Conservation (phyloP, 306 rosid genomes). For the Castanea crenata region DNA sequence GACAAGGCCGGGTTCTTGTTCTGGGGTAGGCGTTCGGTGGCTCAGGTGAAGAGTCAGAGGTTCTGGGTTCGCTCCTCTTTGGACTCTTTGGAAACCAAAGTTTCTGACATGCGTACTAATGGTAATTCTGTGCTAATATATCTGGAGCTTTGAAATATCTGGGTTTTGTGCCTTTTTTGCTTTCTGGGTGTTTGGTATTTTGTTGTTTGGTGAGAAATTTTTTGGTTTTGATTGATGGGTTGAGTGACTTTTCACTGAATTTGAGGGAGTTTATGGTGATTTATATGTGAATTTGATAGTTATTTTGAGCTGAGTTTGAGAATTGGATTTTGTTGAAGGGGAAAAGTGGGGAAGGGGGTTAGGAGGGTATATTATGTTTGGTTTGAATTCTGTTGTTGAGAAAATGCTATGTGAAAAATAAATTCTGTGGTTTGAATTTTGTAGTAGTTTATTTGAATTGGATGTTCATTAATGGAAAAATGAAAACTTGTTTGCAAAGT, state of each 20-base stretch:
- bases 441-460: neutral
- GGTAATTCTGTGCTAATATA: slow-evolving; percentile 36
- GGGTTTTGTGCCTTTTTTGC: neutral
- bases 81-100: slow-evolving; percentile 79
- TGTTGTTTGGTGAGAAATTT: neutral
- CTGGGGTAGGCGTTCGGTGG: slow-evolving; percentile 35
- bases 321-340: neutral
- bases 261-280: neutral
- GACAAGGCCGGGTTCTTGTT: slow-evolving; percentile 23
- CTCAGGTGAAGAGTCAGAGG: slow-evolving; percentile 29
- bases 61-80: slow-evolving; percentile 64
- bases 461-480: neutral
- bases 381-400: neutral
- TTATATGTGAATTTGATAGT: neutral
- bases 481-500: neutral
- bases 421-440: neutral
- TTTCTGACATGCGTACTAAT: slow-evolving; percentile 85
- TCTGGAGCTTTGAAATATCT: neutral
- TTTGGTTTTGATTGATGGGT: neutral
- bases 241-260: neutral
- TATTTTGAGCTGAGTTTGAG: neutral
- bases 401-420: neutral
- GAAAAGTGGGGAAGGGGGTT: too few relatives aligned
- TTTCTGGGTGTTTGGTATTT: slow-evolving; percentile 4
- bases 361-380: neutral